These are phyloP conservation scores for Calycina herbarum DNA, from an alignment of 2,329 filamentous ascomycete genomes.

Conservation along the genomic window DNA sequence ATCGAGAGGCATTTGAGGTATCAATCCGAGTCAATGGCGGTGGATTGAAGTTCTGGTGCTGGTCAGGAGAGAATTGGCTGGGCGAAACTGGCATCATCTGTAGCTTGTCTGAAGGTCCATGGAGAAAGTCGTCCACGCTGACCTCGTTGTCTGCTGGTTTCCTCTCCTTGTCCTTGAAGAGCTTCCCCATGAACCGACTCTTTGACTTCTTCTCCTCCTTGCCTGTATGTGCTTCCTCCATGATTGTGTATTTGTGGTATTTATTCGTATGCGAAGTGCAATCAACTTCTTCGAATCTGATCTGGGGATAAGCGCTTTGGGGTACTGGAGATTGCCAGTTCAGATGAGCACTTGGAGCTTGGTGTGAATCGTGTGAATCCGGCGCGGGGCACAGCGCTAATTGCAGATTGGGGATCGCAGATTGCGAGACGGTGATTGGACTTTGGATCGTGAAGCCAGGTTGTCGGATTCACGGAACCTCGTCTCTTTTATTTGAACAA, in stretches of 20 bases:
- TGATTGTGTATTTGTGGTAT: slow-evolving; percentile 19
- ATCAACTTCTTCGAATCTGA: slow-evolving; percentile 1
- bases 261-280: background rate
- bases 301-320: background rate
- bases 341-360: background rate
- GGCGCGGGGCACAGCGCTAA: slow-evolving; percentile 9
- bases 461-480: background rate
- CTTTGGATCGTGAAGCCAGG: background rate
- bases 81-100: slow-evolving; percentile 53
- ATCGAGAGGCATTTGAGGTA: slow-evolving; percentile 49
- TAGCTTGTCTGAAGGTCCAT: slow-evolving; percentile 55
- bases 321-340: background rate
- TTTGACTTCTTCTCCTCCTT: slow-evolving; percentile 35
- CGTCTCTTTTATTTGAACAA: background rate
- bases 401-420: background rate
- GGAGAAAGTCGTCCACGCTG: slow-evolving; percentile 60
- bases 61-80: slow-evolving; percentile 13
- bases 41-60: slow-evolving; percentile 15
- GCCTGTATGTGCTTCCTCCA: slow-evolving; percentile 28
- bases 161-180: slow-evolving; percentile 43
- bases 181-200: slow-evolving; percentile 56
- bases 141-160: slow-evolving; percentile 40
- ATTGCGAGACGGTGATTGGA: background rate
- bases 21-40: slow-evolving; percentile 42
- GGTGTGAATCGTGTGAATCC: background rate